Evolutionary conservation across 176 grass and related monocot genomes (phyloP), one percentile per base, ranked within the genome.

Genomic region (Rhipidocladum racemiflorum): DNA sequence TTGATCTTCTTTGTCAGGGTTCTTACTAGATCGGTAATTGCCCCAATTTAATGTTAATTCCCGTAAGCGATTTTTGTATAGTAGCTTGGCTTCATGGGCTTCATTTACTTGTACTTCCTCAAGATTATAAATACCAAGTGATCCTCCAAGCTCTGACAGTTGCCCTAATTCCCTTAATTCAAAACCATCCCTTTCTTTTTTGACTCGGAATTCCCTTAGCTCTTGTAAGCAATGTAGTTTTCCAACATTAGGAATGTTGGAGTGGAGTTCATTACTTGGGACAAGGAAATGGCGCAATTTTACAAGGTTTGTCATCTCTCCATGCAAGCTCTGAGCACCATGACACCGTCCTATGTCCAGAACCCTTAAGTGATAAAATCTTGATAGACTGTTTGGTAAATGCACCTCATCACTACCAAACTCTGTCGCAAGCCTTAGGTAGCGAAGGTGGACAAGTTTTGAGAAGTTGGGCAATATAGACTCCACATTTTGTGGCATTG

Each of bases 241-340:
- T 12, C 74, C 74, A 0, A 77, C 73, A 7, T 16, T 16, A 18
- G 23, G 10, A 76, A 60, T 76, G 0, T 7, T 0, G 0, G 40
- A 78, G 18, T 48, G 10, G 2, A 56, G 5, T 4, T 21, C 0
- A 0, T 1, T 0, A 1, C 0, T 0, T 35, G 11, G 43, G 7
- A 23, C 12, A 65, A 63, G 40, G 28, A 79, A 79, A n/a, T 66
- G 44, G 11, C 61, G 45, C 20, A 79, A 1, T 5, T 79, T 79
- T 36, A n/a, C 27, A 66, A 79, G 76, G 2, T 79, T 64, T 0
- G 2, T 3, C 20, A 51, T 51, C 5, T 17, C 18, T n/a, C 13
- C 5, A 17, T 43, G 20, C 1, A 34, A 36, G 24, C 0, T 1
- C 1, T 0, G 0, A 2, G 0, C 7, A 2, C 4, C 9, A 3